Conservation (phyloP, 768 basidiomycete species). For the Leccinum ochraceum region DNA sequence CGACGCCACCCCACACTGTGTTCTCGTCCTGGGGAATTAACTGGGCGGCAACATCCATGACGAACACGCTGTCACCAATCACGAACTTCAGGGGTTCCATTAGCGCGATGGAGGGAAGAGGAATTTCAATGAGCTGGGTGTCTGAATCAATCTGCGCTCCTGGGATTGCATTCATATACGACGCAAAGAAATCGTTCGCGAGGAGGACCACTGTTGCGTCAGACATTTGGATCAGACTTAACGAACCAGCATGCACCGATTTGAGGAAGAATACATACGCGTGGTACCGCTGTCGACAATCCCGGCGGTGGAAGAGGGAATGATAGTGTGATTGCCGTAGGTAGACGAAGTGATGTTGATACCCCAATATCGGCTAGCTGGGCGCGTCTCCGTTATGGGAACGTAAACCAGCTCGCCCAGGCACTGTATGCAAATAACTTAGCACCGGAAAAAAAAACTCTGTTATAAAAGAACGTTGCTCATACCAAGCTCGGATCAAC, state of each 20-base stretch:
- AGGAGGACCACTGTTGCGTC: conserved; percentile 6
- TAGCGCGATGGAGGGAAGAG: conserved; percentile 4
- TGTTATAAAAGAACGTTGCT: not conserved
- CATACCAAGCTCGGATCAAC: not conserved
- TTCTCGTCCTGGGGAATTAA: not conserved
- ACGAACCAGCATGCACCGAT: not conserved
- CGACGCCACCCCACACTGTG: not conserved
- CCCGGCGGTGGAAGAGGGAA: conserved; percentile 7
- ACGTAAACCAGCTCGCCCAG: conserved; percentile 17
- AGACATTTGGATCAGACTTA: not conserved
- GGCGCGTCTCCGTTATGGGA: too few relatives aligned
- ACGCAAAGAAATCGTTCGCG: conserved; percentile 3
- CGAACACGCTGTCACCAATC: not conserved
- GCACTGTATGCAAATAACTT: conserved; percentile 10
- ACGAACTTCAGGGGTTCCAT: conserved; percentile 14
- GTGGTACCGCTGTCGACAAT: not conserved
- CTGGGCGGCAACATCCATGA: not conserved
- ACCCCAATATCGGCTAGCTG: too few relatives aligned
- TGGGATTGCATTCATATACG: conserved; percentile 17
- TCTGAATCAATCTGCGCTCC: conserved; percentile 1
- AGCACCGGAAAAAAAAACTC: not conserved
- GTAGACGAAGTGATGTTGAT: not conserved
- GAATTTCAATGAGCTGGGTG: conserved; percentile 14
- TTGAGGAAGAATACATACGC: not conserved
- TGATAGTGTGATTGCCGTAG: conserved; percentile 15